Base-by-base conservation (phyloP, 257 asterid species). In the Plantago major region DNA sequence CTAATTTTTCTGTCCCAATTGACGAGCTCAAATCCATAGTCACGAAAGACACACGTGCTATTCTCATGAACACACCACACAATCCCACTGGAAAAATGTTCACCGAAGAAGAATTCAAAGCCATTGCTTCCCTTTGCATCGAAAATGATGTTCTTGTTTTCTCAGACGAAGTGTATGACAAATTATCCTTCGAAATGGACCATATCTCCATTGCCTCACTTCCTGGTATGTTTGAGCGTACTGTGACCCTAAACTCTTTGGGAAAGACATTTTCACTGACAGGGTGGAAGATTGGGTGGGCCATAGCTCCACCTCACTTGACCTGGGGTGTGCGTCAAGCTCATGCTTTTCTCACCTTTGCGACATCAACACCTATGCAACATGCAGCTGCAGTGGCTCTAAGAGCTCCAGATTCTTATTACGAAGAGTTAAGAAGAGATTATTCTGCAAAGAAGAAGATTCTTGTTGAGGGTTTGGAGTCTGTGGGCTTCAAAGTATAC, bases 211-310 rank as follows among this genome's bases (percentile, higher is more conserved):
- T 89, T 16, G 97, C 97, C 38, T 89, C 99, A 4, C 84, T 92
- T 44, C 96, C 97, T 0, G 88, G 95, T 53, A 89, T 89, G 97
- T 92, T 69, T 43, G 88, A 89, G 17, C 72, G 99, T 66, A 89
- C 99, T 0, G 84, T 92, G 3, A 92, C 99, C 16, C 17, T 84
- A 67, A 92, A 92, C 64, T 92, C 99, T 18, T 62, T 92, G 66
- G 99, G 97, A 73, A 92, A 92, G 89, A 92, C 99, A 0, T 92
- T 92, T 63, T 92, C 99, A 0, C 70, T 92, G 18, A 92, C 99
- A 0, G 99, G 99, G 58, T 92, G 99, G 99, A 92, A 92, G 64
- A 86, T 89, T 11, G 99, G 99, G 10, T 92, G 99, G 99, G 95
- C 99, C 0, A 80, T 92, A 43, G 99, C 97, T 18, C 97, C 99